A percentile compares a stretch with the other conserved stretches of the same genome.
Conservation (phyloP, 2,329 filamentous ascomycete species). For the Pseudocercospora fuligena region DNA sequence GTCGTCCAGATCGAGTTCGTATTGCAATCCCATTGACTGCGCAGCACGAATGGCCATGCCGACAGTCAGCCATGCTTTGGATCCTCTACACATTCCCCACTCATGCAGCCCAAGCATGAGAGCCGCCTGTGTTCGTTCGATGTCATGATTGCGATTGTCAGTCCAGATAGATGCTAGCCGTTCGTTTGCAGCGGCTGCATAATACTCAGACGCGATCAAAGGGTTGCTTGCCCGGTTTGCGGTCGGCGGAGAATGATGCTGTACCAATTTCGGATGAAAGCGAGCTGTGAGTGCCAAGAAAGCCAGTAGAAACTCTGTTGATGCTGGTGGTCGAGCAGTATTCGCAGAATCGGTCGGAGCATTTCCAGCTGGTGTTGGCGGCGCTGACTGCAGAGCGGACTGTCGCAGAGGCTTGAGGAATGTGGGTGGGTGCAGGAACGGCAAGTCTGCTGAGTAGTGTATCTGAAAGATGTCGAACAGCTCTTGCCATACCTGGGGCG, state of each 20-base stretch:
- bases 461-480: constrained; percentile 72
- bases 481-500: constrained; percentile 68
- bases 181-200: constrained; percentile 63
- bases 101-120: constrained; percentile 75
- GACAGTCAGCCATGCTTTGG: constrained; percentile 69
- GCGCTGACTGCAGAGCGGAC: constrained; percentile 31
- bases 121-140: constrained; percentile 69
- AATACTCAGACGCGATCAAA: constrained; percentile 65
- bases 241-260: constrained; percentile 58
- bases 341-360: background rate
- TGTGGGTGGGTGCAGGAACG: constrained; percentile 71
- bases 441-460: constrained; percentile 73
- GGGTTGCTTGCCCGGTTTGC: constrained; percentile 55
- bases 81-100: constrained; percentile 68
- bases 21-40: constrained; percentile 65
- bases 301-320: constrained; percentile 63
- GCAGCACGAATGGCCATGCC: constrained; percentile 65
- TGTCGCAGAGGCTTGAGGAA: constrained; percentile 57
- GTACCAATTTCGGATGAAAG: constrained; percentile 66
- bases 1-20: constrained; percentile 54
- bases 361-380: constrained; percentile 18
- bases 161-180: constrained; percentile 54
- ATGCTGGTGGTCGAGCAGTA: constrained; percentile 58
- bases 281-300: constrained; percentile 72
- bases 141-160: constrained; percentile 57